Evolutionary conservation across 106 monocot species (phyloP).

Genomic region (Gastrodia elata): DNA sequence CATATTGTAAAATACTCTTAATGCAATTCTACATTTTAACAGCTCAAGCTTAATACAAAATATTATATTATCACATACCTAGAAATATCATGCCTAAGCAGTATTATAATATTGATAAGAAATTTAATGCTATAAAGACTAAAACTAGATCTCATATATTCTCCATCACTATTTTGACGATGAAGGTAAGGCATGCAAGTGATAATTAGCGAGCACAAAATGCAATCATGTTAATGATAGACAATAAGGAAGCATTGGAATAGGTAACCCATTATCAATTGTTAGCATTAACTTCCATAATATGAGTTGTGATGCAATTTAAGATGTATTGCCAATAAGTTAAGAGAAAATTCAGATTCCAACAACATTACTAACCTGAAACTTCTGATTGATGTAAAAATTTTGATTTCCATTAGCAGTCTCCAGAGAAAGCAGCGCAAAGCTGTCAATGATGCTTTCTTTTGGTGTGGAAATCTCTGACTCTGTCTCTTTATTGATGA

Average conservation of each 20-base stretch:
- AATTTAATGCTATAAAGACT: no score
- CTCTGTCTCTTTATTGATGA: not conserved
- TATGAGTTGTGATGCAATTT: not conserved
- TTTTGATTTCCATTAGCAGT: not conserved
- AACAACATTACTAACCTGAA: conserved; percentile 20
- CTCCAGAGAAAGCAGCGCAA: not conserved
- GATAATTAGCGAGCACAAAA: not conserved
- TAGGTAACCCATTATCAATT: not conserved
- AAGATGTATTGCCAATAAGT: not conserved
- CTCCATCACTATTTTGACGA: not conserved
- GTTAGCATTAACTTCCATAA: not conserved
- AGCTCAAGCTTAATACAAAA: no score
- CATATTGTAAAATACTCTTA: no score
- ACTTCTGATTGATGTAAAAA: not conserved
- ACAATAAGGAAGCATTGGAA: not conserved
- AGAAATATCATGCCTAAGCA: no score
- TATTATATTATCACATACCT: no score
- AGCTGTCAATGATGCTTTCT: not conserved
- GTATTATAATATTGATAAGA: no score
- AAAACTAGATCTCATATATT: no score
- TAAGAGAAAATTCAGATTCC: not conserved
- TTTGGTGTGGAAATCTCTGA: not conserved
- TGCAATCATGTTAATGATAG: not conserved
- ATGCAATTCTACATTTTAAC: no score
- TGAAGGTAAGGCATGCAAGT: not conserved